phyloP scores from a whole-genome alignment of 1,284 basidiomycete genomes.

The Sphagnurus paluster region DNA sequence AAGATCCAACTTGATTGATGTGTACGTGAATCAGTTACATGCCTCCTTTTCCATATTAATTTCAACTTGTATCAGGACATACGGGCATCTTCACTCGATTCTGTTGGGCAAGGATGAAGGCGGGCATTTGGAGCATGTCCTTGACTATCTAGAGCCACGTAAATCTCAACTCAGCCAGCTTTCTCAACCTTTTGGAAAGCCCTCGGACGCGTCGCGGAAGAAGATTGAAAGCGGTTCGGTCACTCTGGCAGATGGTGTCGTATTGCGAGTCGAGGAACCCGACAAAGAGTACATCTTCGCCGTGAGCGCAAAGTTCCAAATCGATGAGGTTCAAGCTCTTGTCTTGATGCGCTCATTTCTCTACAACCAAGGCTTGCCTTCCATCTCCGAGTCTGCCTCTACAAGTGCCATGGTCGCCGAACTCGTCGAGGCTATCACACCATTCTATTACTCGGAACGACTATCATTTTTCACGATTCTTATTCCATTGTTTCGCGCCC shows the following conservation, averaged over 20 bases:
- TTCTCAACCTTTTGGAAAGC: conserved; percentile 62
- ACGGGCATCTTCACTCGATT: conserved; percentile 60
- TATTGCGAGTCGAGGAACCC: conserved; percentile 59
- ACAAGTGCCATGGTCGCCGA: conserved; percentile 53
- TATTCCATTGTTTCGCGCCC: conserved; percentile 69
- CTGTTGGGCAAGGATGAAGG: conserved; percentile 61
- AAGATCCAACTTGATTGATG: conserved; percentile 56
- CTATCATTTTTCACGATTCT: conserved; percentile 67
- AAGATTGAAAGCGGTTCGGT: conserved; percentile 65
- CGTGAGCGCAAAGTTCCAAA: conserved; percentile 68
- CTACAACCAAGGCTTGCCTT: conserved; percentile 73
- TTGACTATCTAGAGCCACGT: conserved; percentile 58
- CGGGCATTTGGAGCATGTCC: conserved; percentile 53
- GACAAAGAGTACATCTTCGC: conserved; percentile 69
- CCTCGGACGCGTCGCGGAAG: conserved; percentile 65
- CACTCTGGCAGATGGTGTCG: conserved; percentile 62
- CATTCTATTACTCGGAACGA: conserved; percentile 80
- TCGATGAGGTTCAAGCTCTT: conserved; percentile 77
- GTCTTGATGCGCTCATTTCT: conserved; percentile 75
- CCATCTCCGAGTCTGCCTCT: conserved; percentile 44
- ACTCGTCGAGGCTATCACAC: conserved; percentile 69
- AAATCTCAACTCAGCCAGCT: conserved; percentile 55
- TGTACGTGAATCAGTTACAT: conserved; percentile 39
- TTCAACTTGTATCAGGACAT: conserved; percentile 47
- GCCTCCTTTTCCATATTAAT: not conserved